Conservation (phyloP, 257 asterid species). For the Haberlea rhodopensis region DNA sequence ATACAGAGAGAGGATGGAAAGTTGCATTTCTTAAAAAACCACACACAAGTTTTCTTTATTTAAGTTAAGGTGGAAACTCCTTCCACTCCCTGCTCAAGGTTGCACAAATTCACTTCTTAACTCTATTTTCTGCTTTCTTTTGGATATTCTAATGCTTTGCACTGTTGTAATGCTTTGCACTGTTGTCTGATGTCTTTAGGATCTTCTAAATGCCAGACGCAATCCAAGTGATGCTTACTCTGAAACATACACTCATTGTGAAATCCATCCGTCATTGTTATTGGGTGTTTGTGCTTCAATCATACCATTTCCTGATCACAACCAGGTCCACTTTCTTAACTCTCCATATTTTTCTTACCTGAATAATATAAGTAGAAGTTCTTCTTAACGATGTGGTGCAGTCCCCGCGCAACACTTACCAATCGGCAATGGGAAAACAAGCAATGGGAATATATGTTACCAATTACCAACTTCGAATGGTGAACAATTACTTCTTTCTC, state of each 20-base stretch:
- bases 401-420: constrained; percentile 99
- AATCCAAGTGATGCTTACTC: constrained; percentile 80
- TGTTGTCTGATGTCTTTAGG: constrained; percentile 46
- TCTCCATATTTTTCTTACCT: background rate
- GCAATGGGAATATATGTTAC: constrained; percentile 98
- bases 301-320: constrained; percentile 98
- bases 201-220: constrained; percentile 67
- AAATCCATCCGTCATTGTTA: constrained; percentile 91
- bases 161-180: too few species aligned
- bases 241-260: constrained; percentile 89
- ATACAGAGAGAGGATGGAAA: background rate
- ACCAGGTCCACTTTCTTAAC: constrained; percentile 56
- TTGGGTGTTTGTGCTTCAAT: constrained; percentile 97
- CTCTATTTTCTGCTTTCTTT: background rate
- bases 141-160: too few species aligned
- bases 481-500: constrained; percentile 1
- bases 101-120: background rate
- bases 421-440: constrained; percentile 98
- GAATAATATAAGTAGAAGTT: too few species aligned
- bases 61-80: background rate
- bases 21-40: background rate
- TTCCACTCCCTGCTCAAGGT: background rate
- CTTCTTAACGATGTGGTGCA: constrained; percentile 36
- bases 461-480: constrained; percentile 76
- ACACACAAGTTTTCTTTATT: background rate